Evolutionary conservation across 306 rosid species (phyloP).

Genomic region (Parietaria judaica): DNA sequence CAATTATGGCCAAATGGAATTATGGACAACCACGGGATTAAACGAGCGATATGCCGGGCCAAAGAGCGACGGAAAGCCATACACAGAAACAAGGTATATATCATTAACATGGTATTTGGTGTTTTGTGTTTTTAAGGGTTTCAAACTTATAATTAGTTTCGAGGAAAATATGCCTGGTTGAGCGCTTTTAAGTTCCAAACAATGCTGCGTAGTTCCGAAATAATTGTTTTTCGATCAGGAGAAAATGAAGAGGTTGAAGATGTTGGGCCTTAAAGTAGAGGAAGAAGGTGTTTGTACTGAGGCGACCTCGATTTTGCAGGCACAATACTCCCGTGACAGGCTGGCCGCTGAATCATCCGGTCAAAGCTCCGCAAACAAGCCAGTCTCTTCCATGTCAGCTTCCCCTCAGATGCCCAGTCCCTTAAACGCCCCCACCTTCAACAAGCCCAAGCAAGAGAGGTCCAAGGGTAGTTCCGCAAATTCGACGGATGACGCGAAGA

Average conservation of each 20-base stretch:
- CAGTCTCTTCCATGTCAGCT: conserved; percentile 30
- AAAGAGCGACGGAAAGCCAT: conserved; percentile 78
- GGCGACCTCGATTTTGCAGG: conserved; percentile 35
- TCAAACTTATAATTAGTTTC: no score
- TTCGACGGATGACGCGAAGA: conserved; percentile 47
- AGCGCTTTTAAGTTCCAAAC: no score
- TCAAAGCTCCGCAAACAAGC: conserved; percentile 44
- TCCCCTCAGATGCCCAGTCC: conserved; percentile 45
- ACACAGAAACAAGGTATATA: conserved; percentile 55
- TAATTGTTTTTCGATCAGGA: conserved; percentile 43
- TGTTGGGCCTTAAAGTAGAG: conserved; percentile 49
- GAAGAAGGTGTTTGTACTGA: conserved; percentile 57
- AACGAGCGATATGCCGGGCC: conserved; percentile 84
- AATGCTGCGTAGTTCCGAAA: neutral
- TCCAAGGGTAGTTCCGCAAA: conserved; percentile 54
- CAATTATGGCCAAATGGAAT: conserved; percentile 84
- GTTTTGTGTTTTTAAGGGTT: no score
- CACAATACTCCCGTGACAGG: conserved; percentile 50
- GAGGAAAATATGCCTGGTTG: no score
- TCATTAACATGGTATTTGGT: neutral
- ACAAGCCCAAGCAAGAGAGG: conserved; percentile 54
- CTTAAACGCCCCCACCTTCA: conserved; percentile 32
- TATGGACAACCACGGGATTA: conserved; percentile 99
- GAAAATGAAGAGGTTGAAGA: conserved; percentile 69
- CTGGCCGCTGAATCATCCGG: conserved; percentile 43